Evolutionary conservation across 1,139 yeast genomes (phyloP).

Genomic region (Wickerhamomyces sp.): DNA sequence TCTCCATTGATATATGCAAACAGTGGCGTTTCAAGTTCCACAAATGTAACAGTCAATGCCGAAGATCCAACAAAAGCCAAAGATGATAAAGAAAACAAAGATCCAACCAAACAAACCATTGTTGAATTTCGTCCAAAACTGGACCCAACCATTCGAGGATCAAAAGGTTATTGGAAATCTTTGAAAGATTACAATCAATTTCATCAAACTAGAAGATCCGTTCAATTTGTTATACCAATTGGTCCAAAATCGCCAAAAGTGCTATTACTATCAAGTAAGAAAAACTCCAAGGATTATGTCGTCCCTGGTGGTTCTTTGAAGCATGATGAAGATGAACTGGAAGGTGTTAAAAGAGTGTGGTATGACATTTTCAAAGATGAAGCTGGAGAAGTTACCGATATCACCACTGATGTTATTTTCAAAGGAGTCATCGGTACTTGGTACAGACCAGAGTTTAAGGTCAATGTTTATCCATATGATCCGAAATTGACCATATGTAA

Average conservation of each 20-base stretch:
- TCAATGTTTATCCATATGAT: slow-evolving; percentile 32
- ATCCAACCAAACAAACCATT: not conserved
- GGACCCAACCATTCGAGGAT: slow-evolving; percentile 5
- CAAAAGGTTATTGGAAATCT: slow-evolving; percentile 15
- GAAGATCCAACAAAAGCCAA: not conserved
- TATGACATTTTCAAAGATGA: slow-evolving; percentile 24
- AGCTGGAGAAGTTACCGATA: not conserved
- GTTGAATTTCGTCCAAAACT: slow-evolving; percentile 2
- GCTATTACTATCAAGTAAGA: slow-evolving; percentile 25
- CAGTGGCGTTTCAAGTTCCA: not conserved
- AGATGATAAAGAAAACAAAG: not conserved
- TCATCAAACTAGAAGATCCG: slow-evolving; percentile 30
- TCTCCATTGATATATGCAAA: not conserved
- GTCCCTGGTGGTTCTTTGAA: slow-evolving; percentile 31
- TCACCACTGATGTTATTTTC: slow-evolving; percentile 4
- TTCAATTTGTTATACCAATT: slow-evolving; percentile 30
- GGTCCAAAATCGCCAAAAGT: slow-evolving; percentile 33
- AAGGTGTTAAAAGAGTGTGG: slow-evolving; percentile 25
- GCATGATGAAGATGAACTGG: slow-evolving; percentile 28
- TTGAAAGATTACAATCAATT: slow-evolving; percentile 27
- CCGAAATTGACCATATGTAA: slow-evolving; percentile 31
- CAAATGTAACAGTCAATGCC: not conserved
- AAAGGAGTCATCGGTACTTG: slow-evolving; percentile 32
- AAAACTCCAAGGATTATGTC: slow-evolving; percentile 7
- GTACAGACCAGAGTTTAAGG: slow-evolving; percentile 34